Evolutionary conservation across 495 filamentous ascomycete species (phyloP).

Genomic region (Barbatosphaeria neglecta): DNA sequence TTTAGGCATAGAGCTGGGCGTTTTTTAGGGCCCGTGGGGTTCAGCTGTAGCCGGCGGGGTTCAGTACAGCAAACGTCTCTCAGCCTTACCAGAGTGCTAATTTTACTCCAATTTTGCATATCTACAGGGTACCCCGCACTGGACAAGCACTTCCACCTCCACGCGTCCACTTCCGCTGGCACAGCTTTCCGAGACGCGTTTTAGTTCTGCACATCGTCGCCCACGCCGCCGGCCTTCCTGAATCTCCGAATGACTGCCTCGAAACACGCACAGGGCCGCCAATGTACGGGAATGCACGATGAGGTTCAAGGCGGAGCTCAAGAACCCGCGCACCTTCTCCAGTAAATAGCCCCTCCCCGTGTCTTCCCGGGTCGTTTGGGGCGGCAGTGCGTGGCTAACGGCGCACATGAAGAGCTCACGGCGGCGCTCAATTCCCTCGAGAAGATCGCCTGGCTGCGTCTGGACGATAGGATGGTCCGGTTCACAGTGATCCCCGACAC

Average conservation of each 20-base stretch:
- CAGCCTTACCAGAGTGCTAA: too few relatives aligned
- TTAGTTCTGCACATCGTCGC: too few relatives aligned
- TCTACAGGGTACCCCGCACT: not conserved
- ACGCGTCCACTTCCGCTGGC: not conserved
- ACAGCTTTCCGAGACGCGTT: not conserved
- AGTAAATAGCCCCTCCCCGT: conserved; percentile 40
- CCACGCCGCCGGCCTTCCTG: not conserved
- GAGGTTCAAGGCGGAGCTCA: conserved; percentile 71
- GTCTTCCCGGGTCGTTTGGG: not conserved
- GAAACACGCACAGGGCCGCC: not conserved
- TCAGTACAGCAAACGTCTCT: too few relatives aligned
- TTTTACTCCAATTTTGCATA: not conserved
- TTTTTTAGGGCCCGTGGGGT: too few relatives aligned
- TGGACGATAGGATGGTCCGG: conserved; percentile 72
- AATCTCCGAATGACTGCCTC: not conserved
- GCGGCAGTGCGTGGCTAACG: not conserved
- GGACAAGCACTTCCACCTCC: too few relatives aligned
- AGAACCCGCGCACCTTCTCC: conserved; percentile 72
- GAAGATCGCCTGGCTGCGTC: conserved; percentile 86
- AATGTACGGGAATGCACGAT: conserved; percentile 28
- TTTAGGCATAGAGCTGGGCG: too few relatives aligned
- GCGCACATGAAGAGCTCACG: conserved; percentile 58
- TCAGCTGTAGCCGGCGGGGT: too few relatives aligned
- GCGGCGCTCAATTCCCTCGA: conserved; percentile 78
- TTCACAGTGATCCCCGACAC: conserved; percentile 92